Evolutionary conservation across 192 early-diverging fungal genomes (phyloP).

Genomic region (Gonapodya sp.): DNA sequence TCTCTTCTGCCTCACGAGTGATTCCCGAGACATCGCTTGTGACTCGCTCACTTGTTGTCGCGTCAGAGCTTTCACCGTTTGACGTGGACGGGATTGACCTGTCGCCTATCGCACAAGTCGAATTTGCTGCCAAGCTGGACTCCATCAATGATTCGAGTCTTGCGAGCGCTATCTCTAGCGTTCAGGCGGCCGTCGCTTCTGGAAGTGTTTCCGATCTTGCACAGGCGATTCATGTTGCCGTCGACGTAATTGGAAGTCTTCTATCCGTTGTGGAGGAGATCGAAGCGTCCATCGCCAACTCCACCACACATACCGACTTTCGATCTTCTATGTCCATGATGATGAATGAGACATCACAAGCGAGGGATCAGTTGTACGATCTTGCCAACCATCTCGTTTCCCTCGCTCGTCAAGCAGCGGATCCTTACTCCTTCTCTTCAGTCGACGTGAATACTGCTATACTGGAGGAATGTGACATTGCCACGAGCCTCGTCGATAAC

Average conservation of each 20-base stretch:
- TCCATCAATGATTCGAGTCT: constrained; percentile 5
- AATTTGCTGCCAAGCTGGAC: not conserved
- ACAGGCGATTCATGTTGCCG: not conserved
- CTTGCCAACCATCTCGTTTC: not conserved
- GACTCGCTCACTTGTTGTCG: not conserved
- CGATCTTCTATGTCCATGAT: not conserved
- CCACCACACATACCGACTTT: not conserved
- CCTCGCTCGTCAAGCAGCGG: not conserved
- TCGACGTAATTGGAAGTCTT: not conserved
- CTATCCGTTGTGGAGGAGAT: not conserved
- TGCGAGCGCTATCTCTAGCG: not conserved
- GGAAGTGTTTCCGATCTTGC: not conserved
- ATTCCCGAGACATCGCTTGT: not conserved
- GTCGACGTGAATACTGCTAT: not conserved
- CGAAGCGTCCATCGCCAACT: not conserved
- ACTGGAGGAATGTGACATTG: not conserved
- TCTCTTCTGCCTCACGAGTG: constrained; percentile 48
- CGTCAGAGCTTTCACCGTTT: not conserved
- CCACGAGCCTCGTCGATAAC: not conserved
- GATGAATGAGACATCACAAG: not conserved
- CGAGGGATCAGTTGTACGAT: not conserved
- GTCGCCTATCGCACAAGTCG: not conserved
- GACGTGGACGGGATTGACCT: not conserved
- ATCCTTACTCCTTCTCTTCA: not conserved
- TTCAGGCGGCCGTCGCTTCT: not conserved